Percentiles rank a stretch among this genome's conserved stretches.
phyloP scores from a whole-genome alignment of 2,329 filamentous ascomycete species.

The Exophiala calicioides region DNA sequence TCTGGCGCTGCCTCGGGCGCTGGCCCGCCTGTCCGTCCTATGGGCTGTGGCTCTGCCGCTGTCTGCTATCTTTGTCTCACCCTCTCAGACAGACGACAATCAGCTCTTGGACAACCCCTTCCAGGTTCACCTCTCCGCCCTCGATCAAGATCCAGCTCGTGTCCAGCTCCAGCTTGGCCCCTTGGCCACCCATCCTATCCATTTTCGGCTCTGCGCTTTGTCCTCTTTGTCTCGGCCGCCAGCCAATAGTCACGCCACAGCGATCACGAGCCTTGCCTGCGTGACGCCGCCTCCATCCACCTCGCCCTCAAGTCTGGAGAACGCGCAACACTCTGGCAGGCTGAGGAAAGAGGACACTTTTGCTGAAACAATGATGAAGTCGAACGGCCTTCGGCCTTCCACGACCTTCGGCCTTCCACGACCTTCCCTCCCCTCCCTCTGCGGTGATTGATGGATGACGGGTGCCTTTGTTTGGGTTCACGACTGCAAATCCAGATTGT shows the following conservation, averaged over 20 bases:
- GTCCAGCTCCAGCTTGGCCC: background rate
- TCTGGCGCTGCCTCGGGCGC: no score
- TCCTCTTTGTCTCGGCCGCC: conserved; percentile 8
- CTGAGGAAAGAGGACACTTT: conserved; percentile 10
- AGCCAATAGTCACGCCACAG: conserved; percentile 27
- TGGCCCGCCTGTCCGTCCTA: no score
- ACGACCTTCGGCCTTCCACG: background rate
- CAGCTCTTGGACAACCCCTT: no score
- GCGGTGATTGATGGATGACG: background rate
- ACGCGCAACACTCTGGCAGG: conserved; percentile 10
- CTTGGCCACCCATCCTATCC: conserved; percentile 3
- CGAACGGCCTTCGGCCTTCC: background rate
- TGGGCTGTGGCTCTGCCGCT: no score
- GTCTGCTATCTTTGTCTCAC: no score
- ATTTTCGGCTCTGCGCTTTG: conserved; percentile 15
- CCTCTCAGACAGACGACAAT: no score
- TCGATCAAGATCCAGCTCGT: background rate
- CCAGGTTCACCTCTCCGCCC: conserved; percentile 9
- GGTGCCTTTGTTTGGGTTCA: background rate
- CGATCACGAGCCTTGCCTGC: conserved; percentile 19
- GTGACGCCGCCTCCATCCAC: conserved; percentile 14
- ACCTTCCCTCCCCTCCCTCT: conserved; percentile 7
- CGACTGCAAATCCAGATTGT: conserved; percentile 2
- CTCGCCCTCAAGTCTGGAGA: no score
- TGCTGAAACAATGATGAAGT: background rate